Evolutionary conservation across 2,329 filamentous ascomycete genomes (phyloP).

Genomic region (Fusarium austroafricanum): DNA sequence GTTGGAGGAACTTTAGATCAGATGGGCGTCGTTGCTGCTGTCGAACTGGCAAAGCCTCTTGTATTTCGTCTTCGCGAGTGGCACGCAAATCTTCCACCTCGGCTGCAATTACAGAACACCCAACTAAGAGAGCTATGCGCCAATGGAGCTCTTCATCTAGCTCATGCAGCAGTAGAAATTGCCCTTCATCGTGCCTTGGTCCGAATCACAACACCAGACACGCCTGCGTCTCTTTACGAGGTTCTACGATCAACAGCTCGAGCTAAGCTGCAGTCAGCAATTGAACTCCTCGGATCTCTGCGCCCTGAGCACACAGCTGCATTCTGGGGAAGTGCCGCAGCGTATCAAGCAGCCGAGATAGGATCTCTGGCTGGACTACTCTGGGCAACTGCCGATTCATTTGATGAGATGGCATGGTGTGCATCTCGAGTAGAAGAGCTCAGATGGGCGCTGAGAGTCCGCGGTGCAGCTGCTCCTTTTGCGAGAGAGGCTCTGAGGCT

Average conservation of each 20-base stretch:
- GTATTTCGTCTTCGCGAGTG: conserved; percentile 54
- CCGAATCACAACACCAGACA: conserved; percentile 53
- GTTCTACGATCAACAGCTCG: conserved; percentile 54
- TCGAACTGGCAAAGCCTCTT: conserved; percentile 50
- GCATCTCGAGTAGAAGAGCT: conserved; percentile 55
- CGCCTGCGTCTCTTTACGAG: conserved; percentile 46
- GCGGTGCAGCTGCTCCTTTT: conserved; percentile 54
- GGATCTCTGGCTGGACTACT: conserved; percentile 56
- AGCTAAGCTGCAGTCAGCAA: conserved; percentile 54
- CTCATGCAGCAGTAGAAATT: conserved; percentile 64
- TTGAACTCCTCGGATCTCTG: conserved; percentile 55
- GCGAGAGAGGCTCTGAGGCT: conserved; percentile 55
- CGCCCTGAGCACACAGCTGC: conserved; percentile 60
- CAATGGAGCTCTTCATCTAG: conserved; percentile 61
- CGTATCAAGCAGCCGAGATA: conserved; percentile 57
- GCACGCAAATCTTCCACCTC: conserved; percentile 59
- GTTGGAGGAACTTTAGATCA: conserved; percentile 48
- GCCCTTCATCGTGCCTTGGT: conserved; percentile 63
- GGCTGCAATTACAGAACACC: conserved; percentile 58
- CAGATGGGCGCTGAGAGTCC: conserved; percentile 56
- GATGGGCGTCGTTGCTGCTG: conserved; percentile 49
- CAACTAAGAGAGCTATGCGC: conserved; percentile 56
- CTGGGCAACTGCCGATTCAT: conserved; percentile 54
- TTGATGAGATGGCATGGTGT: conserved; percentile 55
- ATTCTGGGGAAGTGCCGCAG: conserved; percentile 59